These are phyloP conservation scores for Parastagonospora avenae DNA, from an alignment of 2,329 filamentous ascomycete species.

Conservation along the genomic window DNA sequence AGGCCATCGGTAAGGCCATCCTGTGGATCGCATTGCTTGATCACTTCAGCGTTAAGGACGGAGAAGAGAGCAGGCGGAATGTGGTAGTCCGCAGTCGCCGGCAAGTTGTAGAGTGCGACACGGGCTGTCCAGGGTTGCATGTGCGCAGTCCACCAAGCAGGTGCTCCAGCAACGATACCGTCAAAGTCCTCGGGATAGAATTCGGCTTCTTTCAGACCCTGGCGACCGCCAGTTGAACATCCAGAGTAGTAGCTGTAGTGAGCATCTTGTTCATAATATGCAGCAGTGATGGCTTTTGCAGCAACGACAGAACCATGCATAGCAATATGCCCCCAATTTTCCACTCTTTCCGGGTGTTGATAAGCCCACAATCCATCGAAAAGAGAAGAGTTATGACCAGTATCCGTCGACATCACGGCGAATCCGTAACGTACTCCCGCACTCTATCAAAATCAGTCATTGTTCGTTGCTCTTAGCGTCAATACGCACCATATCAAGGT, in stretches of 20 bases:
- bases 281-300: constrained; percentile 54
- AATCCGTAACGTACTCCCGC: constrained; percentile 47
- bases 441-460: constrained; percentile 13
- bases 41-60: constrained; percentile 49
- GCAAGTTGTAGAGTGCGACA: constrained; percentile 56
- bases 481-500: constrained; percentile 52
- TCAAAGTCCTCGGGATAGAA: constrained; percentile 63
- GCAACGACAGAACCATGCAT: constrained; percentile 56
- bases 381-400: constrained; percentile 50
- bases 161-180: constrained; percentile 60
- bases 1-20: constrained; percentile 57
- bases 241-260: constrained; percentile 61
- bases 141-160: constrained; percentile 58
- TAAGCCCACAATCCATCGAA: constrained; percentile 47
- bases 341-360: constrained; percentile 42
- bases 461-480: too few relatives aligned
- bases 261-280: constrained; percentile 54
- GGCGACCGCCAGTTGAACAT: constrained; percentile 64
- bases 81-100: constrained; percentile 51
- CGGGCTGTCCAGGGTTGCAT: constrained; percentile 53
- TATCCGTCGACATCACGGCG: constrained; percentile 53
- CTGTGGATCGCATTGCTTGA: constrained; percentile 58
- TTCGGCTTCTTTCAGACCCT: constrained; percentile 62
- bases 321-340: constrained; percentile 47
- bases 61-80: constrained; percentile 53